Base-by-base conservation (phyloP, 2,329 filamentous ascomycete genomes). In the Aspergillus fumigatus region DNA sequence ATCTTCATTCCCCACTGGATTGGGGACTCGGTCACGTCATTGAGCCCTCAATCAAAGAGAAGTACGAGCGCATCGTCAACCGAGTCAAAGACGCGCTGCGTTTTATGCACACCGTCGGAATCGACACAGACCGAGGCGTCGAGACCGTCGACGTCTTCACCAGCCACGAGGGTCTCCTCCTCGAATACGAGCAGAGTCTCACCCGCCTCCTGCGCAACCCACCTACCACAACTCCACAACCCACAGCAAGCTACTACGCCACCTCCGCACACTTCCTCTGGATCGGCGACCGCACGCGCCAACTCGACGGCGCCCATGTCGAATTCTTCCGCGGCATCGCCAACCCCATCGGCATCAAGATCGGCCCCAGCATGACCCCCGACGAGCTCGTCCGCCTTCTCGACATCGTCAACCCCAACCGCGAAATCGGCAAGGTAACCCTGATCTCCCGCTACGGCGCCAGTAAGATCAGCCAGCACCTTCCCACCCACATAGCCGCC, bases 191-290 rank as follows among this genome's bases (percentile, higher is more conserved):
- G 73, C 87, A 97, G 75, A 84, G 85, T 51, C 79, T 99, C 47
- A 97, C 93, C 1, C 83, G 94, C 9, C 80, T 85, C 23, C 81
- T 95, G 56, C 87, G 85, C 60, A 84, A 85, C 63, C 88, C 88
- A 52, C 59, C 60, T n/a, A 63, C 59, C 54, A 60, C 69, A 54
- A 47, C 40, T 47, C 52, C 62, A 69, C 45, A 63, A 75, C 51
- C 71, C 14, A 17, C 32, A 7, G 14, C 32, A 38, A 86, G 87
- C 67, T 95, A 90, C 82, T 97, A 95, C 78, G 89, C 96, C 75
- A 97, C 93, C 0, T 96, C 91, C 4, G 90, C 91, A 0, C 94
- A 99, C 73, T 97, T 99, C 79, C 83, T 99, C 72, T 99, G 94
- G 94, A 95, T 99, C 66, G 94, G 94, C 54, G 94, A 99, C 75